Percentiles rank a stretch among this genome's conserved stretches.
These are phyloP conservation scores for Gossypium herbaceum DNA, from an alignment of 345 rosid species.

Conservation along the genomic window DNA sequence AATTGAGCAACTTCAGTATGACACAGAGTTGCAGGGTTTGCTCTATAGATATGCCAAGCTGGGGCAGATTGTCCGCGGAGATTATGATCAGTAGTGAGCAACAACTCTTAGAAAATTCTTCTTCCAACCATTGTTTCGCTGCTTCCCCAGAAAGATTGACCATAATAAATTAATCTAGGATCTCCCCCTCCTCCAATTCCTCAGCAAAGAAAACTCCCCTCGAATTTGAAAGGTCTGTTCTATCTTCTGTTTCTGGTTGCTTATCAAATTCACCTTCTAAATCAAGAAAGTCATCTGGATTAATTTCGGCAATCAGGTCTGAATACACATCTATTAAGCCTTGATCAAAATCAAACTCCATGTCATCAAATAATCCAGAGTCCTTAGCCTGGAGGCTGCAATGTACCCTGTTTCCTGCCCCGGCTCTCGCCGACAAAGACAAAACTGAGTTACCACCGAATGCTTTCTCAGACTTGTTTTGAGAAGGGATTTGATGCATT, in stretches of 20 bases:
- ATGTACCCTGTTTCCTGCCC: slow-evolving; percentile 10
- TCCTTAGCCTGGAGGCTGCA: slow-evolving; percentile 13
- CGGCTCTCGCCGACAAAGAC: slow-evolving; percentile 13
- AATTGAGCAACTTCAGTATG: neutral
- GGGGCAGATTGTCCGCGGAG: neutral
- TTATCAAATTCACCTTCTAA: slow-evolving; percentile 49
- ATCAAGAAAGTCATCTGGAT: slow-evolving; percentile 67
- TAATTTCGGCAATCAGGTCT: slow-evolving; percentile 55
- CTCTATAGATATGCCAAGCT: neutral
- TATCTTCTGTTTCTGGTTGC: slow-evolving; percentile 33
- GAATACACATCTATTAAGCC: slow-evolving; percentile 61
- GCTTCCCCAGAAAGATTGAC: neutral
- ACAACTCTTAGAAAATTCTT: neutral
- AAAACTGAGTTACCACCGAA: slow-evolving; percentile 15
- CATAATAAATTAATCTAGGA: slow-evolving; percentile 36
- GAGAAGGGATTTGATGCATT: slow-evolving; percentile 15
- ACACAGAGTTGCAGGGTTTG: neutral
- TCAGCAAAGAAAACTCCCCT: slow-evolving; percentile 22
- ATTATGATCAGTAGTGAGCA: neutral
- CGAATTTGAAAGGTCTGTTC: slow-evolving; percentile 20
- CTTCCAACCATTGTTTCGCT: neutral
- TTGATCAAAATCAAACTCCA: slow-evolving; percentile 65
- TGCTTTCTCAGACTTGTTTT: slow-evolving; percentile 21
- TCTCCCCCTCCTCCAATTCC: slow-evolving; percentile 90
- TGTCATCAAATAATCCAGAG: slow-evolving; percentile 21